Percentiles rank a stretch among this genome's conserved stretches.
These are phyloP conservation scores for Seminavis robusta DNA, from an alignment of 108 stramenopile species.

Conservation along the genomic window DNA sequence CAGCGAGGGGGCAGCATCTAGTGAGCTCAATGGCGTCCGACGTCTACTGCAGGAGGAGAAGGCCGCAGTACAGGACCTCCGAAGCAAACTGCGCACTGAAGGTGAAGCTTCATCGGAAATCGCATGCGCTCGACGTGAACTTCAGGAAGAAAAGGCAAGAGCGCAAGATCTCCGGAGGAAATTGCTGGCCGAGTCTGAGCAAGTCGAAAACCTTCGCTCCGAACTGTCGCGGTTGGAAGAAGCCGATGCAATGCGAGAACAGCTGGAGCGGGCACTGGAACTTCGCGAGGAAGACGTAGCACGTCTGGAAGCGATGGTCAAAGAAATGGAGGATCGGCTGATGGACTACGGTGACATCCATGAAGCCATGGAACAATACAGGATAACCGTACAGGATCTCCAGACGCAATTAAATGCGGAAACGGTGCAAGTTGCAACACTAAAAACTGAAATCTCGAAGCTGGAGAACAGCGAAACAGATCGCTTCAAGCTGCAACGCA, in stretches of 20 bases:
- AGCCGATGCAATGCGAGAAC: background rate
- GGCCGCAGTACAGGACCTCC: background rate
- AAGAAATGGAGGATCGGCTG: conserved; percentile 12
- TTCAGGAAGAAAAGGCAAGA: background rate
- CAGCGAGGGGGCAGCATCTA: background rate
- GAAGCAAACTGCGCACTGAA: background rate
- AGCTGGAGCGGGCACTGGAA: too few species aligned
- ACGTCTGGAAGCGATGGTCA: conserved; percentile 7
- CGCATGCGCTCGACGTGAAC: too few species aligned
- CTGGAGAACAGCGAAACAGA: too few species aligned
- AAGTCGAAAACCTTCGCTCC: background rate
- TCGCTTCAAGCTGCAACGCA: background rate
- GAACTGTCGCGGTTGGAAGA: background rate
- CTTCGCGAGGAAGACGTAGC: conserved; percentile 17
- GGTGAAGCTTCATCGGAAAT: too few species aligned
- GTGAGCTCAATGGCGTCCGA: background rate
- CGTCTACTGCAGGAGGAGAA: background rate
- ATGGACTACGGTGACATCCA: too few species aligned
- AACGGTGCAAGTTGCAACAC: too few species aligned
- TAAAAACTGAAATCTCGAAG: too few species aligned
- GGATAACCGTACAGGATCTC: too few species aligned
- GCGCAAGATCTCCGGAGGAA: background rate
- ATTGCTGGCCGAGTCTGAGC: too few species aligned
- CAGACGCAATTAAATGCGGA: too few species aligned
- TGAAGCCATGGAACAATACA: too few species aligned